Evolutionary conservation across 2,329 filamentous ascomycete genomes (phyloP).

Genomic region (Fusarium burgessii): DNA sequence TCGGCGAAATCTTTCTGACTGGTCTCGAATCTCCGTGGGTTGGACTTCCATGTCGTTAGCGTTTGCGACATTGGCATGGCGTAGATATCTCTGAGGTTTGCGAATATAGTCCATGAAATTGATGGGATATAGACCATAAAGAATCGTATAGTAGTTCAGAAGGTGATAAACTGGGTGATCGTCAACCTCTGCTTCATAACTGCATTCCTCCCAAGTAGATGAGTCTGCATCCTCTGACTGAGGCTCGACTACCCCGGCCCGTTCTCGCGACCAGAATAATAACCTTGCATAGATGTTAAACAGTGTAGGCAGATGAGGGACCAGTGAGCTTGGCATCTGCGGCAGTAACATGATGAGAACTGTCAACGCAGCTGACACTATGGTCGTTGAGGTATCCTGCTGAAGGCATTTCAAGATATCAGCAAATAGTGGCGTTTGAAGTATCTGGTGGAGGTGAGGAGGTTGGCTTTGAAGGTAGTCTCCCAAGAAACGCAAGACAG

Average conservation of each 20-base stretch:
- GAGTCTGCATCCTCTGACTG: constrained; percentile 55
- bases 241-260: constrained; percentile 55
- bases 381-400: constrained; percentile 80
- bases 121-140: constrained; percentile 86
- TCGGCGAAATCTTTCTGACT: constrained; percentile 79
- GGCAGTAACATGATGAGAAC: constrained; percentile 85
- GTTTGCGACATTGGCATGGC: constrained; percentile 76
- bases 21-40: constrained; percentile 79
- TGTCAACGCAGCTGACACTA: constrained; percentile 80
- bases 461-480: constrained; percentile 81
- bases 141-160: constrained; percentile 80
- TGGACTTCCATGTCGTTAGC: constrained; percentile 82
- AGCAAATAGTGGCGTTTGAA: constrained; percentile 78
- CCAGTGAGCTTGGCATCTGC: constrained; percentile 80
- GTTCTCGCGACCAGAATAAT: constrained; percentile 79
- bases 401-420: constrained; percentile 80
- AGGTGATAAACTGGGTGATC: constrained; percentile 74
- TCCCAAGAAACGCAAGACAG: constrained; percentile 74
- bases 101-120: constrained; percentile 90
- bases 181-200: constrained; percentile 71
- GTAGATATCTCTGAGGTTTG: constrained; percentile 82
- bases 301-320: constrained; percentile 75
- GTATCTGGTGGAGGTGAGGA: constrained; percentile 80
- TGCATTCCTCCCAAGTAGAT: constrained; percentile 71
- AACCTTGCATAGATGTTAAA: constrained; percentile 86